phyloP scores from a whole-genome alignment of 2,329 filamentous ascomycete genomes.

The Lachnellula subtilissima region DNA sequence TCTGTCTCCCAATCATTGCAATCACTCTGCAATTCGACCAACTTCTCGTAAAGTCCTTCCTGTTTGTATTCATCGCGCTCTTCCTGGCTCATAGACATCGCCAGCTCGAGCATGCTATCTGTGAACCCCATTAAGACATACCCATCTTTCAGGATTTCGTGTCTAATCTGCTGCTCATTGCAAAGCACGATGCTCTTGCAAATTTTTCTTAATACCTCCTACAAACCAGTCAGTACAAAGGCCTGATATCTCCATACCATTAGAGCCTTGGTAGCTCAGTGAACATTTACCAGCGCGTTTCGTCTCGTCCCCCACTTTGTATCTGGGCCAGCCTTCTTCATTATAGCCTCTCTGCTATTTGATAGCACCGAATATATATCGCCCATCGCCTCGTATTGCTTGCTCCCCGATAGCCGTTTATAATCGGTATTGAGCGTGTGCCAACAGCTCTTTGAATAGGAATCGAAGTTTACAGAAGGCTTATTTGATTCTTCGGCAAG shows the following conservation, averaged over 20 bases:
- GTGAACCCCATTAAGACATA: constrained; percentile 3
- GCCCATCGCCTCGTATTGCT: constrained; percentile 5
- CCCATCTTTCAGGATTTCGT: constrained; percentile 5
- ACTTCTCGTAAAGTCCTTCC: constrained; percentile 14
- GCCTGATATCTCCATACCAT: too few relatives aligned
- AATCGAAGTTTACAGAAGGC: constrained; percentile 8
- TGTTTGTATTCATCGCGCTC: constrained; percentile 11
- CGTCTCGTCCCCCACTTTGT: constrained; percentile 10
- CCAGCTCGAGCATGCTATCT: constrained; percentile 8
- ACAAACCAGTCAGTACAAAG: neutral
- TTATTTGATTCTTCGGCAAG: constrained; percentile 2
- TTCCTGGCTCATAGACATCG: neutral
- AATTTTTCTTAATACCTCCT: constrained; percentile 14
- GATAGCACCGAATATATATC: neutral
- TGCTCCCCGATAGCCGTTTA: constrained; percentile 4
- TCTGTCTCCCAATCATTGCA: constrained; percentile 10
- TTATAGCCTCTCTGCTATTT: neutral
- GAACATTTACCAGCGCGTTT: constrained; percentile 5
- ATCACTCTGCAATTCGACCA: constrained; percentile 12
- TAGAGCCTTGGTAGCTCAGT: neutral
- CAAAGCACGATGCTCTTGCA: constrained; percentile 16
- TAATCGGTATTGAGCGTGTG: constrained; percentile 11
- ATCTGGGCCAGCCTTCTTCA: constrained; percentile 7
- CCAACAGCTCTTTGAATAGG: constrained; percentile 11
- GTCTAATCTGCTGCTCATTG: constrained; percentile 1